Evolutionary conservation across 2,329 filamentous ascomycete species (phyloP), one percentile per base, ranked within the genome.

Genomic region (Pyricularia sp.): DNA sequence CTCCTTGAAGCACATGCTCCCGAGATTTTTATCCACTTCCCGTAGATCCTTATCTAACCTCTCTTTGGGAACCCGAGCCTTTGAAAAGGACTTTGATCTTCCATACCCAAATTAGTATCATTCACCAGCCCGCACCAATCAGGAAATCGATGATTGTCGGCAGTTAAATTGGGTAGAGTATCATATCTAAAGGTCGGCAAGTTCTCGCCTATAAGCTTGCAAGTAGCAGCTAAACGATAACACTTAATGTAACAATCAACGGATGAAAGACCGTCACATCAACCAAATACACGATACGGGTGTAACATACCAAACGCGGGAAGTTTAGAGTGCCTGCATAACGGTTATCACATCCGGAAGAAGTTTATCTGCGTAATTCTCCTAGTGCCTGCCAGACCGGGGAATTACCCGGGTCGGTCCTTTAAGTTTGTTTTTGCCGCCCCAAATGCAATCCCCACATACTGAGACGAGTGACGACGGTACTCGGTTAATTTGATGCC

Each of bases 331-430:
- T 49, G 40, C 1, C 40, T 49, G 19, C 40, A 49, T 49, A n/a
- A 16, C 40, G 40, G 40, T 49, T 49, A n/a, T 6, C 19, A 19
- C 40, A n/a, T 49, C 40, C 19, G 40, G 40, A 49, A n/a, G 16
- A 6, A 19, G 4, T 16, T 49, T n/a, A 49, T n/a, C 19, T 49
- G 19, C 40, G 19, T n/a, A 49, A 49, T 49, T 49, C 40, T n/a
- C 40, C 40, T 49, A n/a, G 40, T 49, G 31, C 31, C 31, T 26
- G 30, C 44, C 30, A 57, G 49, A 24, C 30, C 30, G 30, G 49
- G 60, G 55, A 19, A 64, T 62, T 40, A 63, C 55, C 64, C 60
- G 49, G 49, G 19, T 62, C 61, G 30, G 19, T 49, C 31, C 6
- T 60, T n/a, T 7, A 49, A 8, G 40, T 19, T 49, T n/a, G 16